Base-by-base conservation (phyloP, 2,329 filamentous ascomycete species). In the Trichoderma sp. region DNA sequence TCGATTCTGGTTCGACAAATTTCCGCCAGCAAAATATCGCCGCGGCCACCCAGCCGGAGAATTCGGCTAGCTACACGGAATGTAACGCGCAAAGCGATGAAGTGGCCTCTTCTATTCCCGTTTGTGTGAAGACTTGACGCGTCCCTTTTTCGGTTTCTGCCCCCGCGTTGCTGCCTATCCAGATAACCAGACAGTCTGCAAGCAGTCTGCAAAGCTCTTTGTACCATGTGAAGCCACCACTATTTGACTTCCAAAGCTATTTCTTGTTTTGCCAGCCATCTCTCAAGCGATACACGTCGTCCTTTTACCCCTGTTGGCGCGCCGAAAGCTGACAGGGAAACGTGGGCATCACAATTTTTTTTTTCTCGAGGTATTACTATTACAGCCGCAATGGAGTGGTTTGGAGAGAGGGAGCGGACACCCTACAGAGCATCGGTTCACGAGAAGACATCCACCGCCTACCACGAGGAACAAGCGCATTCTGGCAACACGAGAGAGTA, bases 81-180 rank as follows among this genome's bases (percentile, higher is more conserved):
- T 64, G 59, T 54, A 32, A 48, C 34, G 45, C 45, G 42, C 29
- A 35, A 64, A 65, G 69, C 70, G 73, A 75, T 78, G 73, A 76
- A 71, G 71, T 78, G 76, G 73, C 75, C 74, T 77, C 71, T 76
- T 74, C 67, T 64, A 61, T 67, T 70, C 12, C 34, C 54, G 9
- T 48, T 29, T 12, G 7, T 37, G 63, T 48, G 29, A 56, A 65
- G 52, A 37, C 52, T 48, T 37, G 52, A 48, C 60, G 63, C 63
- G 52, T 64, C 12, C 50, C 45, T 27, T 45, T 42, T 32, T 34
- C 17, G 9, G 34, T 34, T 27, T 37, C 34, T 27, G n/a, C 45
- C 65, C 42, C 39, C 45, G 54, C 17, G 29, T 53, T 37, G 25
- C 52, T 37, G 67, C 52, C 53, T 64, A 32, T 60, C 34, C 39